These are phyloP conservation scores for Pochonia chlamydosporia DNA, from an alignment of 2,329 filamentous ascomycete genomes.

Conservation along the genomic window DNA sequence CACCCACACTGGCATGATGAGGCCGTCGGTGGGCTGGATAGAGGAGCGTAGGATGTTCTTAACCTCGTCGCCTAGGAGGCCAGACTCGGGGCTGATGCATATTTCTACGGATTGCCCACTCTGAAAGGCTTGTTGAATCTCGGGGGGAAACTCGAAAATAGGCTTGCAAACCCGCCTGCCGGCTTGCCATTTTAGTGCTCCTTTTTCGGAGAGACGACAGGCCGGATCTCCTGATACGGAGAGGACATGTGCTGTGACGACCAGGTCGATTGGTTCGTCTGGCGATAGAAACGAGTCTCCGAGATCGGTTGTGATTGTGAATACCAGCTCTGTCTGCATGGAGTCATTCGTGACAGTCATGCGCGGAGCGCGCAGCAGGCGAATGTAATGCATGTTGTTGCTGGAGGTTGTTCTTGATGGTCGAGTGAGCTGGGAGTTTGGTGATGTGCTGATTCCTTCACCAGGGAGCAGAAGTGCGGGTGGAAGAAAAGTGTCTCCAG, in stretches of 20 bases:
- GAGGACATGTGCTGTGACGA: constrained; percentile 25
- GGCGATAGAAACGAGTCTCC: constrained; percentile 49
- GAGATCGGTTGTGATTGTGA: constrained; percentile 53
- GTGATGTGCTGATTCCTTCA: neutral
- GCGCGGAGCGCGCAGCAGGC: constrained; percentile 43
- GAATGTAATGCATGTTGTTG: constrained; percentile 52
- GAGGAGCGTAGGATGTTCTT: constrained; percentile 19
- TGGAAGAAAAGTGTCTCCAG: neutral
- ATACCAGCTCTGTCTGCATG: constrained; percentile 34
- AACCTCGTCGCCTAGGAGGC: constrained; percentile 19
- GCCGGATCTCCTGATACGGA: constrained; percentile 14
- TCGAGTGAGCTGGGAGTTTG: neutral
- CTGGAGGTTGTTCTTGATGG: neutral
- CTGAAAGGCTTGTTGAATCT: constrained; percentile 19
- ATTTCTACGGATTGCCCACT: constrained; percentile 20
- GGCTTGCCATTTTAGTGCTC: constrained; percentile 22
- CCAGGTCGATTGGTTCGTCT: constrained; percentile 36
- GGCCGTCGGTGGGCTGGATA: constrained; percentile 21
- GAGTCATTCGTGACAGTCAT: constrained; percentile 21
- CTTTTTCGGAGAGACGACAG: constrained; percentile 19
- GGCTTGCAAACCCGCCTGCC: constrained; percentile 37
- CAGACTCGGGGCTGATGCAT: constrained; percentile 19
- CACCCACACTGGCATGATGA: constrained; percentile 40
- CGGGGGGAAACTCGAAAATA: constrained; percentile 19
- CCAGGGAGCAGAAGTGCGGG: neutral